These are phyloP conservation scores for Cicer cuneatum DNA, from an alignment of 306 rosid genomes.

Conservation along the genomic window DNA sequence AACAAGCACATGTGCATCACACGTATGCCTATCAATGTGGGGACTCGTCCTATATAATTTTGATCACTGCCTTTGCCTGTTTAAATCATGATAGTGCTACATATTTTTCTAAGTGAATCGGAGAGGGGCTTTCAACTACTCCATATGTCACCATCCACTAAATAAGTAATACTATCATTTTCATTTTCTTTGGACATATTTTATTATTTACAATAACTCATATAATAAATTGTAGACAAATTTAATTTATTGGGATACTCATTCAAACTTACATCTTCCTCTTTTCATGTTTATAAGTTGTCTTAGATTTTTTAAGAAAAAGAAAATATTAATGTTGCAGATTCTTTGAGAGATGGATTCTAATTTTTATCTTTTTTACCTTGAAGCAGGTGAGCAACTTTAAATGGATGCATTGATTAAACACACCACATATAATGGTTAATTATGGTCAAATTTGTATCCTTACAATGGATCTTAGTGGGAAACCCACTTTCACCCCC, in stretches of 20 bases:
- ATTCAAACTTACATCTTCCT: no score
- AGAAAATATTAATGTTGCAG: no score
- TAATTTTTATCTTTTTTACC: constrained; percentile 33
- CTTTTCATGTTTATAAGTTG: no score
- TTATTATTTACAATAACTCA: no score
- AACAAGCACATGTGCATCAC: constrained; percentile 43
- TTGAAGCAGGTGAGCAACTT: constrained; percentile 46
- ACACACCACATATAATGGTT: constrained; percentile 44
- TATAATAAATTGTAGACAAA: no score
- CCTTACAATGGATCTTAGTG: constrained; percentile 56
- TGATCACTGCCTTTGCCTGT: constrained; percentile 38
- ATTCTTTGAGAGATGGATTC: constrained; percentile 42
- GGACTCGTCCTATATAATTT: constrained; percentile 24
- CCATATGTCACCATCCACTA: constrained; percentile 34
- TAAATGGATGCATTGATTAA: constrained; percentile 57
- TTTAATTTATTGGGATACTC: no score
- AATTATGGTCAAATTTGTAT: constrained; percentile 53
- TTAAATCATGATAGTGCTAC: constrained; percentile 35
- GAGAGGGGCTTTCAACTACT: background rate
- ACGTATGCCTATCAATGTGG: constrained; percentile 45
- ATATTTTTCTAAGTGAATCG: background rate
- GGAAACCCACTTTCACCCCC: constrained; percentile 65
- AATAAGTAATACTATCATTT: background rate
- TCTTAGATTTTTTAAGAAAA: no score
- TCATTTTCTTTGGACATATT: no score